Base-by-base conservation (phyloP, 331 rosid species). In the Malus hybrid region DNA sequence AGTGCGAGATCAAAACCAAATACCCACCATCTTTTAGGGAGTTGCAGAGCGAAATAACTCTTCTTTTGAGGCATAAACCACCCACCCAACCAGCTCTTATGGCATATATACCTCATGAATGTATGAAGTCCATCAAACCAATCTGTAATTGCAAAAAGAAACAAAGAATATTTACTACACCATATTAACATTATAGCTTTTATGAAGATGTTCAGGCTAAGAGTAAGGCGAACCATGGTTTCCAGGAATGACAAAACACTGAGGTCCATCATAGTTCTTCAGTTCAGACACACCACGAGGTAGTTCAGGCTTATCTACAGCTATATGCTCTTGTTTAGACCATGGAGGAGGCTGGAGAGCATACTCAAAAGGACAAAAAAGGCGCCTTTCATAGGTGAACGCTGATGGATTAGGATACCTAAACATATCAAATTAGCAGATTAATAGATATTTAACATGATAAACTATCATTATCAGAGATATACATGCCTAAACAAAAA, bases 121-220 rank as follows among this genome's bases (percentile, higher is more conserved):
- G 99, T 94, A 80, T 94, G 84, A 50, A 94, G 97, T 70, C 99
- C 99, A 81, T 94, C 99, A 73, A 94, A 94, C 99, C 99, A 92
- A 81, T 94, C 99, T 94, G 86, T 58, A 63, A 79, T 68, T 56
- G 75, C 80, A 75, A 64, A 76, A 82, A 50, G 80, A 72, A 68
- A 72, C n/a, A 62, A 12, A 26, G n/a, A 73, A 24, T 73, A 29
- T 22, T 66, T 20, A 33, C 32, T 53, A 12, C 76, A 72, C 39
- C 55, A 20, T 46, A 63, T 16, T n/a, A 77, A 39, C 56, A 73
- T 20, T 15, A 14, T 50, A 67, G 63, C 75, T 74, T 75, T 28
- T 77, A 29, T 18, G 36, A 80, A 55, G 8, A 55, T 20, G 73
- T 33, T 33, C 70, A 67, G 53, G 67, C 64, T 30, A 16, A 78